These are phyloP conservation scores for Quercus phellos DNA, from an alignment of 331 rosid species.

Conservation along the genomic window DNA sequence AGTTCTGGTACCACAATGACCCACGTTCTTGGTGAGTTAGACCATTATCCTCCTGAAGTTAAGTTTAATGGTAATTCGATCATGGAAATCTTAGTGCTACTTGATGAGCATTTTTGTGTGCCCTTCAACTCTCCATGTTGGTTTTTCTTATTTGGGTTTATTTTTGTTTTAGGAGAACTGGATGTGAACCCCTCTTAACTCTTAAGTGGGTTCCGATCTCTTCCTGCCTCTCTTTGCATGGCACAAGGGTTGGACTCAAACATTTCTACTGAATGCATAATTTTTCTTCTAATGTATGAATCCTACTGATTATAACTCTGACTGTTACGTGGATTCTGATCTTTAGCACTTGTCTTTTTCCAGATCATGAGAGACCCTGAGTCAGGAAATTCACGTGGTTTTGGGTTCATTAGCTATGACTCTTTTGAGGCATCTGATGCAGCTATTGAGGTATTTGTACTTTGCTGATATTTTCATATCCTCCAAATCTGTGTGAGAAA, in stretches of 20 bases:
- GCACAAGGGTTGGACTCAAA: conserved; percentile 3
- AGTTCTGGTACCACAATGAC: neutral
- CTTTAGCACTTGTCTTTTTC: conserved; percentile 5
- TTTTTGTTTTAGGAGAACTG: neutral
- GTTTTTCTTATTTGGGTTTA: conserved; percentile 1
- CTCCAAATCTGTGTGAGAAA: neutral
- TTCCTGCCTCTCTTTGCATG: neutral
- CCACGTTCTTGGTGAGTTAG: neutral
- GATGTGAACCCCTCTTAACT: neutral
- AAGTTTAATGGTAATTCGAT: neutral
- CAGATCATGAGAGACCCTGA: conserved; percentile 99
- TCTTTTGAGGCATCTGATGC: conserved; percentile 98
- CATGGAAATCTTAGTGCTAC: neutral
- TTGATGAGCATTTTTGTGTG: neutral
- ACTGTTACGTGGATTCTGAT: conserved; percentile 17
- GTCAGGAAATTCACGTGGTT: conserved; percentile 95
- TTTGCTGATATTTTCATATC: neutral
- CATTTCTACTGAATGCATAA: conserved; percentile 9
- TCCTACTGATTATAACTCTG: neutral
- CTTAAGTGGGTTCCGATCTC: neutral
- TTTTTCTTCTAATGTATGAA: neutral
- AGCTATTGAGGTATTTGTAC: conserved; percentile 74
- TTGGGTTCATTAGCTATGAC: conserved; percentile 97
- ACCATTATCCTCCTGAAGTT: neutral
- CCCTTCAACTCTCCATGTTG: conserved; percentile 5